A percentile compares a stretch with the other conserved stretches of the same genome.
Conservation (phyloP, 768 basidiomycete genomes). For the Amanita exitialis region DNA sequence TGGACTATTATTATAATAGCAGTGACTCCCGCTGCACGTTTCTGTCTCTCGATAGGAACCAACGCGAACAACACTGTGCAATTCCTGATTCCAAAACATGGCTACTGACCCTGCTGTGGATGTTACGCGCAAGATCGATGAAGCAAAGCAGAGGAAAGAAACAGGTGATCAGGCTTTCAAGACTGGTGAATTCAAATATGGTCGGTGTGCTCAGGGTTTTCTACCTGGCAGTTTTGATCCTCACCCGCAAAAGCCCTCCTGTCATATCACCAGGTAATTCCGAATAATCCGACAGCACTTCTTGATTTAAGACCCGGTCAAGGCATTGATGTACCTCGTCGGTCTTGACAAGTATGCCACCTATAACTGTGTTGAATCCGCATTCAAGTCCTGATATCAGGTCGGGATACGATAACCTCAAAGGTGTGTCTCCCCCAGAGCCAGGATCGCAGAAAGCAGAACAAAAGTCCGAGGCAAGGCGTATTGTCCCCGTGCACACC, state of each 20-base stretch:
- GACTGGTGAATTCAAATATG: slow-evolving; percentile 46
- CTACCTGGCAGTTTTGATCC: neutral
- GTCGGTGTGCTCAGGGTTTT: slow-evolving; percentile 23
- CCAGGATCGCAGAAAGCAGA: slow-evolving; percentile 22
- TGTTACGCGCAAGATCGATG: slow-evolving; percentile 41
- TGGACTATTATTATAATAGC: neutral
- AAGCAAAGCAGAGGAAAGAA: slow-evolving; percentile 60
- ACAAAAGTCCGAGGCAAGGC: slow-evolving; percentile 55
- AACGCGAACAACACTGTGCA: neutral
- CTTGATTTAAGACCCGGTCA: neutral
- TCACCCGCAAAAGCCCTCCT: slow-evolving; percentile 40
- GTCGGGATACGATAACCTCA: slow-evolving; percentile 43
- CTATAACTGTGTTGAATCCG: neutral
- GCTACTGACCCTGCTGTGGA: slow-evolving; percentile 8
- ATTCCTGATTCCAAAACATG: neutral
- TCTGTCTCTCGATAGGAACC: neutral
- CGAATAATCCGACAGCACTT: neutral
- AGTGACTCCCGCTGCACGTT: neutral
- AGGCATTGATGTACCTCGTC: slow-evolving; percentile 65
- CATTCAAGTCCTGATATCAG: slow-evolving; percentile 19
- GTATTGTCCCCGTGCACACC: slow-evolving; percentile 4
- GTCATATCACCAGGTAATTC: slow-evolving; percentile 60
- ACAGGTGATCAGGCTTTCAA: slow-evolving; percentile 62
- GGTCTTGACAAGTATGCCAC: slow-evolving; percentile 67
- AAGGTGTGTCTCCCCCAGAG: slow-evolving; percentile 17